Conservation (phyloP, 1,139 yeast genomes). For the Debaryomyces singareniensis region DNA sequence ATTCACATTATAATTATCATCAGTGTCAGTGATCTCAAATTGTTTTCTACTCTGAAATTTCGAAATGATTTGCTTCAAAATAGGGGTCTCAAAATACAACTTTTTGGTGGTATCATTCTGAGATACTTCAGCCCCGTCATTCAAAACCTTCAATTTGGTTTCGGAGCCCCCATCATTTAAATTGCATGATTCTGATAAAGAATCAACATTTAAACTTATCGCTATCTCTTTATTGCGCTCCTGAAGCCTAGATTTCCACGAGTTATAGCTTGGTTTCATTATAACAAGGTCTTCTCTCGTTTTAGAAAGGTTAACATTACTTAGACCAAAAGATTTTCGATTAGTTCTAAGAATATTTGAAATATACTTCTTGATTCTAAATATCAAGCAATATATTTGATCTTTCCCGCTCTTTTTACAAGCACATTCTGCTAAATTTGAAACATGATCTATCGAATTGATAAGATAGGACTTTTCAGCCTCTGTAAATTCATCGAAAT, state of each 20-base stretch:
- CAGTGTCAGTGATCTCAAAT: neutral
- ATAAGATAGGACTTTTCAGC: constrained; percentile 49
- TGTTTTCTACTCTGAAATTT: neutral
- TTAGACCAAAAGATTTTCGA: constrained; percentile 43
- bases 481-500: constrained; percentile 45
- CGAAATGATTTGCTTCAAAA: neutral
- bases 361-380: constrained; percentile 57
- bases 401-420: constrained; percentile 44
- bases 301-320: constrained; percentile 30
- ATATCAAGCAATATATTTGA: constrained; percentile 46
- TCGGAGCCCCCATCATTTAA: neutral
- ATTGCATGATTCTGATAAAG: neutral
- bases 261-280: constrained; percentile 26
- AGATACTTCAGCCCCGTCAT: neutral
- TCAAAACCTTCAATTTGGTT: neutral
- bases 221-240: constrained; percentile 25
- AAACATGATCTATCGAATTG: constrained; percentile 53
- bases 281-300: constrained; percentile 36
- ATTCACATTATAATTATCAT: neutral
- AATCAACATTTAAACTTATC: constrained; percentile 12
- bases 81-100: neutral
- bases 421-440: constrained; percentile 56
- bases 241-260: constrained; percentile 33
- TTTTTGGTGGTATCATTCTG: neutral
- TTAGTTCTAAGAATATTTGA: constrained; percentile 53